These are phyloP conservation scores for Pholiota conissans DNA, from an alignment of 768 basidiomycete species.

Conservation along the genomic window DNA sequence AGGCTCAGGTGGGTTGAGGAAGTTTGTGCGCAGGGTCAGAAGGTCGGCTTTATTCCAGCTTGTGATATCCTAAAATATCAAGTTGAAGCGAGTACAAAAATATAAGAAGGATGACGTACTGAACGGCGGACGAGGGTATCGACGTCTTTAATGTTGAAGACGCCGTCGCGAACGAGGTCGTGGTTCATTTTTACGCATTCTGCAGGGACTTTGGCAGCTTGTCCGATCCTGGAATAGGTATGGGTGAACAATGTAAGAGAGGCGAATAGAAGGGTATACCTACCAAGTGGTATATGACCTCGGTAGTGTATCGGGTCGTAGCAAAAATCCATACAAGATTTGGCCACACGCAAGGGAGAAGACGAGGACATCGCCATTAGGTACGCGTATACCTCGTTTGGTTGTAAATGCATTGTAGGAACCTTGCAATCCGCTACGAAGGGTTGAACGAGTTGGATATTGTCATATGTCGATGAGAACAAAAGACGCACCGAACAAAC, in stretches of 20 bases:
- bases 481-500: conserved; percentile 72
- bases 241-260: neutral
- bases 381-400: conserved; percentile 66
- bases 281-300: conserved; percentile 75
- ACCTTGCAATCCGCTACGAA: conserved; percentile 80
- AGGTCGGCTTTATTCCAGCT: conserved; percentile 50
- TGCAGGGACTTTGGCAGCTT: conserved; percentile 63
- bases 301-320: conserved; percentile 85
- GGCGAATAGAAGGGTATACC: conserved; percentile 13
- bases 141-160: conserved; percentile 55
- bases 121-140: conserved; percentile 50
- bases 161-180: conserved; percentile 56
- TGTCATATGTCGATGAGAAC: neutral
- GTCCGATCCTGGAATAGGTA: conserved; percentile 55
- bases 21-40: conserved; percentile 37
- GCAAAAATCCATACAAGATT: conserved; percentile 78
- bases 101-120: conserved; percentile 37
- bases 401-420: conserved; percentile 79
- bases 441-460: no score
- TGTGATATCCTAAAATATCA: conserved; percentile 46
- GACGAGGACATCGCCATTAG: conserved; percentile 80
- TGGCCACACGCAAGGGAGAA: conserved; percentile 85
- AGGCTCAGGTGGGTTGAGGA: conserved; percentile 31
- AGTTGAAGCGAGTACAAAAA: neutral
- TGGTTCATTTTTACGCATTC: conserved; percentile 63